Conservation (phyloP, 306 rosid genomes). For the barrel medic (Medicago truncatula) region MtrunA17r5.0-ANR NC_053049.1:26153001-26153500, state of each 20-base stretch:
- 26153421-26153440: slow-evolving; percentile 49
- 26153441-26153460: slow-evolving; percentile 46
- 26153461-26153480: background rate
- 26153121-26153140: slow-evolving; percentile 14
- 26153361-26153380: slow-evolving; percentile 43
- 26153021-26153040: background rate
- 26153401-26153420: slow-evolving; percentile 41
- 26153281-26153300: slow-evolving; percentile 15
- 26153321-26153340: slow-evolving; percentile 61
- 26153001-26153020: background rate
- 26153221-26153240: background rate
- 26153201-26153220: background rate
- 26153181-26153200: too few relatives aligned
- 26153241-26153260: slow-evolving; percentile 26
- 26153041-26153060: slow-evolving; percentile 35
- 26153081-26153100: too few relatives aligned
- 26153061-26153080: background rate
- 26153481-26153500: too few relatives aligned
- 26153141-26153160: slow-evolving; percentile 12
- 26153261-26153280: slow-evolving; percentile 23
- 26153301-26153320: slow-evolving; percentile 46
- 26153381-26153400: slow-evolving; percentile 56
- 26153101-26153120: too few relatives aligned
- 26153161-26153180: slow-evolving; percentile 2
- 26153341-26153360: slow-evolving; percentile 68